phyloP scores from a whole-genome alignment of 164 flowering plant genomes.

The Akebia trifoliata region DNA sequence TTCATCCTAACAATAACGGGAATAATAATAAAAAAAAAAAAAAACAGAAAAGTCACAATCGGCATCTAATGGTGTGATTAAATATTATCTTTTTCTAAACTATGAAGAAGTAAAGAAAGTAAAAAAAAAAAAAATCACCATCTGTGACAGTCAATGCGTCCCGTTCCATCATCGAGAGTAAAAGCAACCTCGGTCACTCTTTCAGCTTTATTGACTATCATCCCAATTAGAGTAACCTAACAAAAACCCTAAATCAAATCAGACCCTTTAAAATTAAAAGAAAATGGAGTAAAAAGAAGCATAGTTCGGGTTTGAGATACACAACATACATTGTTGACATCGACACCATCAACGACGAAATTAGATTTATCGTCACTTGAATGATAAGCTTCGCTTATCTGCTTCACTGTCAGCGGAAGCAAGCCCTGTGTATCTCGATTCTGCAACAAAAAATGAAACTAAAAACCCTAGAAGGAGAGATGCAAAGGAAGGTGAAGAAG shows the following conservation, averaged over 20 bases:
- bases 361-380: constrained; percentile 53
- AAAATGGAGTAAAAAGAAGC: background rate
- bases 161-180: constrained; percentile 85
- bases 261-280: background rate
- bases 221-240: constrained; percentile 76
- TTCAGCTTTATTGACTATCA: constrained; percentile 47
- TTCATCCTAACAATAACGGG: constrained; percentile 40
- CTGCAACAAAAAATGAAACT: constrained; percentile 30
- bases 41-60: background rate
- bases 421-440: constrained; percentile 58
- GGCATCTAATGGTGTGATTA: background rate
- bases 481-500: background rate
- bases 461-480: constrained; percentile 3
- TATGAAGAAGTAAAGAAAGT: background rate
- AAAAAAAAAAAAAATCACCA: constrained; percentile 39
- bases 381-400: constrained; percentile 44
- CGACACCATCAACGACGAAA: constrained; percentile 65
- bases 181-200: constrained; percentile 68
- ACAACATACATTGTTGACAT: constrained; percentile 56
- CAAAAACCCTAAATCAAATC: constrained; percentile 6
- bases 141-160: constrained; percentile 63
- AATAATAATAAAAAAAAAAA: background rate
- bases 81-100: background rate
- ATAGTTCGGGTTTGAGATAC: background rate
- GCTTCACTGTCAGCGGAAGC: constrained; percentile 85